These are phyloP conservation scores for Prunus kanzakura DNA, from an alignment of 306 rosid genomes.

Conservation along the genomic window DNA sequence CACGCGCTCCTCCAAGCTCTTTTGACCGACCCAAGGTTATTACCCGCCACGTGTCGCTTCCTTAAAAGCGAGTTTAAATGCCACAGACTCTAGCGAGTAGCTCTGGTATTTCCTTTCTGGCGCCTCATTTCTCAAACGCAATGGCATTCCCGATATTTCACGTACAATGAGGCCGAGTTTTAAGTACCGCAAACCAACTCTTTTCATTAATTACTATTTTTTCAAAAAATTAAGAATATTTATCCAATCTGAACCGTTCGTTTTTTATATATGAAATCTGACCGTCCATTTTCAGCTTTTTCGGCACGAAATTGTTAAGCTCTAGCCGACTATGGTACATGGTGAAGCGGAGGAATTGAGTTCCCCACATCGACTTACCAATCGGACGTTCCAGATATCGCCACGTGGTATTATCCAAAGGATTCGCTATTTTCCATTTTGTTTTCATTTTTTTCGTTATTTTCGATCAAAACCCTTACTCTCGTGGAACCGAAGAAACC, in stretches of 20 bases:
- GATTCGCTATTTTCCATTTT: constrained; percentile 16
- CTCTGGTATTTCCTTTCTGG: neutral
- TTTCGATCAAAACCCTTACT: constrained; percentile 53
- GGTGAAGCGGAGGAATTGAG: neutral
- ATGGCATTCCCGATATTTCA: constrained; percentile 26
- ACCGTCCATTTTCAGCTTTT: constrained; percentile 11
- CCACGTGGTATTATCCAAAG: constrained; percentile 33
- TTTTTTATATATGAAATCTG: neutral
- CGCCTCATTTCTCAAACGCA: constrained; percentile 21
- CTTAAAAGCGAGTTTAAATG: accelerated
- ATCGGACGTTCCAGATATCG: constrained; percentile 9
- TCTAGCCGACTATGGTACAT: neutral
- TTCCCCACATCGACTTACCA: neutral
- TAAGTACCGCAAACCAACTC: neutral
- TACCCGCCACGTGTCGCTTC: neutral
- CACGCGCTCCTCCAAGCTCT: neutral
- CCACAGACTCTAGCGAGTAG: neutral
- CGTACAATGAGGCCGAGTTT: neutral
- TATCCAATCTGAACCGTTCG: constrained; percentile 15
- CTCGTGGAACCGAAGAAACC: constrained; percentile 50
- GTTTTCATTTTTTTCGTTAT: constrained; percentile 20
- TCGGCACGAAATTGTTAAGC: neutral
- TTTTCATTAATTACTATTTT: neutral
- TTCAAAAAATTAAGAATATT: neutral
- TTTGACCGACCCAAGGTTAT: no score